These are phyloP conservation scores for Malbranchea zuffiana DNA, from an alignment of 2,329 filamentous ascomycete genomes.

Conservation along the genomic window DNA sequence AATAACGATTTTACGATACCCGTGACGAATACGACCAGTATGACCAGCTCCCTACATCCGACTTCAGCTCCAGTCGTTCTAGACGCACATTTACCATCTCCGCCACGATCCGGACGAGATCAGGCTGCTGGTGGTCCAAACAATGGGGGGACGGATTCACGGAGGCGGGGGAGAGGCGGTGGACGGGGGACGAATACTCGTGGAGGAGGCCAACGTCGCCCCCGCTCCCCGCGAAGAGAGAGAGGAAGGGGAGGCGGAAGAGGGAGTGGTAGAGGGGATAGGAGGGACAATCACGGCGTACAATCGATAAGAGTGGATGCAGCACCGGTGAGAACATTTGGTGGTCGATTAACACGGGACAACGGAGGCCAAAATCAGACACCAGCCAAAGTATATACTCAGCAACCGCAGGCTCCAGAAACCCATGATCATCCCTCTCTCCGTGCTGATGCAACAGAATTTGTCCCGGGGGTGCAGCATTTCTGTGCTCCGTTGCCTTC, in stretches of 20 bases:
- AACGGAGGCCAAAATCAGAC: slow-evolving; percentile 1
- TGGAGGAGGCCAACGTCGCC: background rate
- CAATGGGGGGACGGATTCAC: slow-evolving; percentile 2
- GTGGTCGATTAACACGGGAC: slow-evolving; percentile 11
- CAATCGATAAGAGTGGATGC: background rate
- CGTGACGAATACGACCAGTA: too few species aligned
- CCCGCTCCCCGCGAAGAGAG: background rate
- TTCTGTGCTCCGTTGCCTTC: too few species aligned
- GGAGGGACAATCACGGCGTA: slow-evolving; percentile 2
- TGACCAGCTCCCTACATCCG: too few species aligned
- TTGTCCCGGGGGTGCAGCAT: slow-evolving; percentile 34
- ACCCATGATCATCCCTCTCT: slow-evolving; percentile 14
- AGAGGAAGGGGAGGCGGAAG: slow-evolving; percentile 6
- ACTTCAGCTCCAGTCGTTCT: too few species aligned
- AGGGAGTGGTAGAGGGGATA: slow-evolving; percentile 3
- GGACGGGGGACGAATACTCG: slow-evolving; percentile 1
- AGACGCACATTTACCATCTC: too few species aligned
- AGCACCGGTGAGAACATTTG: slow-evolving; percentile 7
- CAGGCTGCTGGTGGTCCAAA: background rate
- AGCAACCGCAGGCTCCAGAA: background rate
- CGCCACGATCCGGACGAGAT: background rate
- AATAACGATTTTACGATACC: too few species aligned
- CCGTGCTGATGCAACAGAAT: slow-evolving; percentile 33
- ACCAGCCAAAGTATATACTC: background rate
- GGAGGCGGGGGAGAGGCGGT: slow-evolving; percentile 1